Conservation (phyloP, 2,329 filamentous ascomycete species). For the Arthrobotrys conoides region DNA sequence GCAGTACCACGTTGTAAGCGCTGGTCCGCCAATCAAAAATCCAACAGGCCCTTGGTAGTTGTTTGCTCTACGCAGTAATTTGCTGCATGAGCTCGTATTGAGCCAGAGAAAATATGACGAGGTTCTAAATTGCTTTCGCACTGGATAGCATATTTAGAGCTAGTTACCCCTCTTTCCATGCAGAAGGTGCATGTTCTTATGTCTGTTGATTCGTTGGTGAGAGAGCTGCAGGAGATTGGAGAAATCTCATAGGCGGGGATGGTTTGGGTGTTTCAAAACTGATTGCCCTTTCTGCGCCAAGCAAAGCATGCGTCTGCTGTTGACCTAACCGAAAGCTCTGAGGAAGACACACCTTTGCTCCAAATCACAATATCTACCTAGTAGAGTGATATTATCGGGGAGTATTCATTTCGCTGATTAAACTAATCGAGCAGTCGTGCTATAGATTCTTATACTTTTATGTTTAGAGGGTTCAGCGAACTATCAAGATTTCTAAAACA, state of each 20-base stretch:
- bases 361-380: neutral
- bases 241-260: slow-evolving; percentile 16
- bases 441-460: no score
- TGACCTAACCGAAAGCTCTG: neutral
- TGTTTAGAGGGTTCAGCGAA: no score
- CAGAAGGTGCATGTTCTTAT: neutral
- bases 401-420: no score
- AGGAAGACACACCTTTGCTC: neutral
- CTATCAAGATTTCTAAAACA: no score
- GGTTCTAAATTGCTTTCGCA: neutral
- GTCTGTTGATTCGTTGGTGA: slow-evolving; percentile 14
- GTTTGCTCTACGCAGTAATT: slow-evolving; percentile 18
- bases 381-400: no score
- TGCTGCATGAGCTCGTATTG: slow-evolving; percentile 20
- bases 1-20: slow-evolving; percentile 27
- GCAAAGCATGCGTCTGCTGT: neutral
- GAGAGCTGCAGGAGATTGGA: slow-evolving; percentile 18
- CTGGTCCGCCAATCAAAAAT: slow-evolving; percentile 17
- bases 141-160: slow-evolving; percentile 10
- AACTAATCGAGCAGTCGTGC: no score
- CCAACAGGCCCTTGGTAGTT: slow-evolving; percentile 13
- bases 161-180: slow-evolving; percentile 23
- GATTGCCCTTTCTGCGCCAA: neutral
- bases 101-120: slow-evolving; percentile 9
- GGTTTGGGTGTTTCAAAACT: slow-evolving; percentile 63